phyloP scores from a whole-genome alignment of 805 yeast genomes.

The Teunomyces funiuensis region DNA sequence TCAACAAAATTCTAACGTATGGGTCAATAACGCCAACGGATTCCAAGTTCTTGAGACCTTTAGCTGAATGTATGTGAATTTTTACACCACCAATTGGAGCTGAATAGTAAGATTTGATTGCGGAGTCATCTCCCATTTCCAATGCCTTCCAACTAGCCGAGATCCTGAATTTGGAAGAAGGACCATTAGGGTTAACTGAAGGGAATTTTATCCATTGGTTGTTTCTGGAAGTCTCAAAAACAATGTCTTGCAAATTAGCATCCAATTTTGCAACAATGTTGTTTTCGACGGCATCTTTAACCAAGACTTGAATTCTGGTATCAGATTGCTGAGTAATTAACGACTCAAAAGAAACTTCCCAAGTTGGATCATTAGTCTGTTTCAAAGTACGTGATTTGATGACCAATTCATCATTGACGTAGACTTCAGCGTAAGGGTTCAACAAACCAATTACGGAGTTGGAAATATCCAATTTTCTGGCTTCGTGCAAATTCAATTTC shows the following conservation, averaged over 20 bases:
- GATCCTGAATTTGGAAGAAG: constrained; percentile 44
- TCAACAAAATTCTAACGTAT: constrained; percentile 57
- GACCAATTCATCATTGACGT: constrained; percentile 54
- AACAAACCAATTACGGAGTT: constrained; percentile 51
- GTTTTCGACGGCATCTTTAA: constrained; percentile 61
- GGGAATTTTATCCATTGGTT: constrained; percentile 49
- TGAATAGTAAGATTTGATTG: constrained; percentile 42
- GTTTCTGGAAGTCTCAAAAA: constrained; percentile 49
- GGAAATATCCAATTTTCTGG: constrained; percentile 54
- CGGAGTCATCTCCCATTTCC: constrained; percentile 47
- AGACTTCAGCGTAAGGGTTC: constrained; percentile 70
- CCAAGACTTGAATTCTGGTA: constrained; percentile 53
- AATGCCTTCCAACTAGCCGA: constrained; percentile 72
- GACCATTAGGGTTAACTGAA: constrained; percentile 34
- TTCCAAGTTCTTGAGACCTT: constrained; percentile 55
- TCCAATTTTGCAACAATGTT: constrained; percentile 53
- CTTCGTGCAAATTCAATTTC: constrained; percentile 61
- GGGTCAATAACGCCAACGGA: constrained; percentile 77
- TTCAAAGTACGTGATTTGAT: constrained; percentile 61
- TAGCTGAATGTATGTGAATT: constrained; percentile 55
- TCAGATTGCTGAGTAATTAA: constrained; percentile 60
- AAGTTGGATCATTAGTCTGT: constrained; percentile 70
- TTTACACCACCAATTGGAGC: constrained; percentile 70
- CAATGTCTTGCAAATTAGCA: constrained; percentile 53
- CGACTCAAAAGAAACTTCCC: constrained; percentile 63